These are phyloP conservation scores for Puccinellia tenuiflora DNA, from an alignment of 176 grass and related monocot genomes.

Conservation along the genomic window DNA sequence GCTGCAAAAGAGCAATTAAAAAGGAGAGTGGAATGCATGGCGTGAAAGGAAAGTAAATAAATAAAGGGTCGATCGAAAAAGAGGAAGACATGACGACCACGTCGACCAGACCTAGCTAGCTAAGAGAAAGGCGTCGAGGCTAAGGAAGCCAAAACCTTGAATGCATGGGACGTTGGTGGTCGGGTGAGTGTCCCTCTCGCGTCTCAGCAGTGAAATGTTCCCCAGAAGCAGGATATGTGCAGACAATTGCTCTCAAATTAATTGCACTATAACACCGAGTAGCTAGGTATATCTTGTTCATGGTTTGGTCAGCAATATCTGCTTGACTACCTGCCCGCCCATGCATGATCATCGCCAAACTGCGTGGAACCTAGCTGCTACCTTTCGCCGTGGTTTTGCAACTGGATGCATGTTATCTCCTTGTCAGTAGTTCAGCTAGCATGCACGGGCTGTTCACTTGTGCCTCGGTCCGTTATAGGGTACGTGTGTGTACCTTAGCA, in stretches of 20 bases:
- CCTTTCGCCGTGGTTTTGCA: conserved; percentile 4
- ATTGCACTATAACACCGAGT: neutral
- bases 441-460: neutral
- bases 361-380: conserved; percentile 3
- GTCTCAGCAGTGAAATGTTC: conserved; percentile 7
- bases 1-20: neutral
- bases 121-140: conserved; percentile 9
- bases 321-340: conserved; percentile 2
- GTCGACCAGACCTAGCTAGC: conserved; percentile 2
- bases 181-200: conserved; percentile 1
- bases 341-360: conserved; percentile 14
- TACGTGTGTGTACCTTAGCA: neutral
- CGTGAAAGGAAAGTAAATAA: neutral
- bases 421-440: conserved; percentile 11
- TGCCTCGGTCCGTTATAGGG: neutral
- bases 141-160: neutral
- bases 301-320: conserved; percentile 26
- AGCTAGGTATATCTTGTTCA: neutral
- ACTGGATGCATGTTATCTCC: neutral
- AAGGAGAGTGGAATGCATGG: neutral
- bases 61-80: neutral
- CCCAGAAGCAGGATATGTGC: conserved; percentile 18
- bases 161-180: conserved; percentile 6
- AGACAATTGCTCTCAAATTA: conserved; percentile 3
- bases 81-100: neutral